These are phyloP conservation scores for Syncephalastrum racemosum DNA, from an alignment of 371 early-diverging fungal genomes.

Conservation along the genomic window DNA sequence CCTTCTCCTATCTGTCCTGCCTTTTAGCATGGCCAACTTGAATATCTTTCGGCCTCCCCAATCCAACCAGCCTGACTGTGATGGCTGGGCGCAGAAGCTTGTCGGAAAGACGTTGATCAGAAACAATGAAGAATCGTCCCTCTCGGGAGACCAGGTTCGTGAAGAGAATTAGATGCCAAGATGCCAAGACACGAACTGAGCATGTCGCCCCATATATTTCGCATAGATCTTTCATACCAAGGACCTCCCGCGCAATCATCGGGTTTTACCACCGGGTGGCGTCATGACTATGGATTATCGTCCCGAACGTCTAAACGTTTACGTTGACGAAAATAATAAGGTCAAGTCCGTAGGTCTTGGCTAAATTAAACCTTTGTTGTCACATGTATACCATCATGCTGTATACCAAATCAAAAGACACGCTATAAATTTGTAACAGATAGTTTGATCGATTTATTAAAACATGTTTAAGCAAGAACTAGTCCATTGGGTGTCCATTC, in stretches of 20 bases:
- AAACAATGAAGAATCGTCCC: conserved; percentile 24
- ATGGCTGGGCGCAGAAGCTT: conserved; percentile 36
- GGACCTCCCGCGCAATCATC: conserved; percentile 32
- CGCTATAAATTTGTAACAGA: too few species aligned
- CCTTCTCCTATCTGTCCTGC: too few species aligned
- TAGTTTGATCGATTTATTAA: too few species aligned
- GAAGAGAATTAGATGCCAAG: neutral
- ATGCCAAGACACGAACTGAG: neutral
- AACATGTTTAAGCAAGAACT: too few species aligned
- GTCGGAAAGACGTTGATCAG: conserved; percentile 36
- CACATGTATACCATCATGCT: neutral
- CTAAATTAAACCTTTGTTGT: conserved; percentile 13
- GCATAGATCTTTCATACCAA: conserved; percentile 27
- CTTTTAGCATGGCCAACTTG: too few species aligned
- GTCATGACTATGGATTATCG: conserved; percentile 39
- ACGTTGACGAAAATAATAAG: conserved; percentile 27
- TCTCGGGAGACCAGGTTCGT: conserved; percentile 29
- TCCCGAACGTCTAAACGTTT: conserved; percentile 38
- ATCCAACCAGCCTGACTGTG: conserved; percentile 1
- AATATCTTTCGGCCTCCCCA: too few species aligned
- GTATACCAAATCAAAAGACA: too few species aligned
- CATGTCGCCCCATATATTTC: too few species aligned
- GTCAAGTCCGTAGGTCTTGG: conserved; percentile 32
- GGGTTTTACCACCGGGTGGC: conserved; percentile 28
- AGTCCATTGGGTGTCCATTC: too few species aligned